These are phyloP conservation scores for Anastatica hierochuntica DNA, from an alignment of 345 rosid genomes.

Conservation along the genomic window DNA sequence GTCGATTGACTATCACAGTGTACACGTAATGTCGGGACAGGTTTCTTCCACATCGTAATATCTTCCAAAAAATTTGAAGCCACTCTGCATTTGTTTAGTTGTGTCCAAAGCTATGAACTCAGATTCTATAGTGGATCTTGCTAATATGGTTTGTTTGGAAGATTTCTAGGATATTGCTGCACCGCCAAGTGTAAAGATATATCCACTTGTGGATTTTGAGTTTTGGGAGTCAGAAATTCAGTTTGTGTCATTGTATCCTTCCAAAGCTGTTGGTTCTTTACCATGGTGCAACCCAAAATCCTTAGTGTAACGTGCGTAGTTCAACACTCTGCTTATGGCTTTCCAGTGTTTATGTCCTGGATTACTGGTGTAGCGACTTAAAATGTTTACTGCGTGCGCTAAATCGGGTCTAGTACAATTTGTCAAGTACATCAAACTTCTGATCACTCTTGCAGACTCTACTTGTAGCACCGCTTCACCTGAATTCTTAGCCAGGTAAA, in stretches of 20 bases:
- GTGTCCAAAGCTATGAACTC: not conserved
- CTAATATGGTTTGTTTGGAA: not conserved
- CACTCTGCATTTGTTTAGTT: not conserved
- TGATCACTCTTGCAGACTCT: not conserved
- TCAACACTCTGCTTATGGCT: not conserved
- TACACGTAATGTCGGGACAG: too few species aligned
- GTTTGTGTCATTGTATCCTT: too few species aligned
- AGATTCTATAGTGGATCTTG: not conserved
- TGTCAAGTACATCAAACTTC: not conserved
- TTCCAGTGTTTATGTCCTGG: too few species aligned
- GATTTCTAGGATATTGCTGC: not conserved
- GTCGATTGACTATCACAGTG: not conserved
- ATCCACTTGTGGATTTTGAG: too few species aligned
- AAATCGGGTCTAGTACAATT: not conserved
- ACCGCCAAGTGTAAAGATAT: too few species aligned
- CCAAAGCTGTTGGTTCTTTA: not conserved
- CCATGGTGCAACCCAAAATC: not conserved
- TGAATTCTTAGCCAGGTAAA: too few species aligned
- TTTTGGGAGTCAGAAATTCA: too few species aligned
- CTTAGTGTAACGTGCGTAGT: not conserved
- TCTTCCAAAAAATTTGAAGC: not conserved
- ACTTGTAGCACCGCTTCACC: too few species aligned
- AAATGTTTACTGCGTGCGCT: not conserved
- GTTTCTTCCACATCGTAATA: not conserved
- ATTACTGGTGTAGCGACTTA: not conserved